These are phyloP conservation scores for Exophiala sideris DNA, from an alignment of 2,329 filamentous ascomycete species.

Conservation along the genomic window DNA sequence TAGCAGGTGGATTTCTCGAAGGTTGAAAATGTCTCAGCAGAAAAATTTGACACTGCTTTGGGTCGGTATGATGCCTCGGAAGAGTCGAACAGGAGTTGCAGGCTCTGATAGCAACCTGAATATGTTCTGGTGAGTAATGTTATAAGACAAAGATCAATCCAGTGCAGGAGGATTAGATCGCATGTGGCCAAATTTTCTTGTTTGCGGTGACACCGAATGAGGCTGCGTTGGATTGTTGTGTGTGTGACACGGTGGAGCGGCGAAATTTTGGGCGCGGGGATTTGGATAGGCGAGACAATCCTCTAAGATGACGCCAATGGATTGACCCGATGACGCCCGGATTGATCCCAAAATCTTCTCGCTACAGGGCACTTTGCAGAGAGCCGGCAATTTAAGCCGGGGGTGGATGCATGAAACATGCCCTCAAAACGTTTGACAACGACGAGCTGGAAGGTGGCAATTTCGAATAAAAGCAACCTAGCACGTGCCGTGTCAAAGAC, in stretches of 20 bases:
- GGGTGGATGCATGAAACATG: no score
- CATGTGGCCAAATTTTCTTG: background rate
- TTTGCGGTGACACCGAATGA: background rate
- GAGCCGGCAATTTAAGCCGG: background rate
- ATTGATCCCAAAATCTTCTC: background rate
- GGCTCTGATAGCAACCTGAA: background rate
- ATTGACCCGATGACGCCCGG: background rate
- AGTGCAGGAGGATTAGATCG: no score
- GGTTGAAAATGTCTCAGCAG: conserved; percentile 14
- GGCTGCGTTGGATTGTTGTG: background rate
- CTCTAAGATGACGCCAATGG: conserved; percentile 1
- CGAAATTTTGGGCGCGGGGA: conserved; percentile 12
- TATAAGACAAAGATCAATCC: no score
- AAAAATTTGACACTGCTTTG: conserved; percentile 6
- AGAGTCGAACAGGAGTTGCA: background rate
- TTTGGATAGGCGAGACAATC: background rate
- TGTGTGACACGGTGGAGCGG: background rate
- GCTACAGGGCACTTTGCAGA: background rate
- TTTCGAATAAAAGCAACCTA: no score
- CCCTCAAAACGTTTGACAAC: no score
- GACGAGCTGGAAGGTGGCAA: no score
- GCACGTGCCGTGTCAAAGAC: no score
- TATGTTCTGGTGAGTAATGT: background rate
- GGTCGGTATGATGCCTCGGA: background rate
- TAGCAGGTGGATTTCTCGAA: conserved; percentile 7